Evolutionary conservation across 2,329 filamentous ascomycete species (phyloP).

Genomic region (Apiospora saccharicola): DNA sequence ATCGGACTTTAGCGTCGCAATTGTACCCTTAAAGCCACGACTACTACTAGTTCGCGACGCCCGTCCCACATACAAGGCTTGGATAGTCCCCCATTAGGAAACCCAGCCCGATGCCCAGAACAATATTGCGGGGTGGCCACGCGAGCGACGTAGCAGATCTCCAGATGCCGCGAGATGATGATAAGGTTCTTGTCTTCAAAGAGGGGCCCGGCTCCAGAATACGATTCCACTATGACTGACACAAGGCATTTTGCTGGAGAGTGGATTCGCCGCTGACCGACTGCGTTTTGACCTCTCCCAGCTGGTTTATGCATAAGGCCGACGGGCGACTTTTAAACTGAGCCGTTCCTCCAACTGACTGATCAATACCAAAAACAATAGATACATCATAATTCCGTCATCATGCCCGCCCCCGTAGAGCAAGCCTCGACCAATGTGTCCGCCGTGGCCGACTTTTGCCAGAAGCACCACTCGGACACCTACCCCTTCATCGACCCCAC

Average conservation of each 20-base stretch:
- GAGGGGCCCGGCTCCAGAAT: not conserved
- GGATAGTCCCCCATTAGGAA: not conserved
- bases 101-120: not conserved
- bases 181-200: not conserved
- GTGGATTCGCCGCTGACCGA: not conserved
- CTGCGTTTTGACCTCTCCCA: not conserved
- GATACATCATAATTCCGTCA: not conserved
- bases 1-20: not conserved
- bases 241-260: not conserved
- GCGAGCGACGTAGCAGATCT: not conserved
- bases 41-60: not conserved
- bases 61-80: not conserved
- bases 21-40: not conserved
- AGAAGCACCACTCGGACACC: slow-evolving; percentile 34
- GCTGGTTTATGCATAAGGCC: not conserved
- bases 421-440: not conserved
- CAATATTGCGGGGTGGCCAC: not conserved
- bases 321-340: not conserved
- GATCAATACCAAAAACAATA: no score
- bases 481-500: slow-evolving; percentile 43
- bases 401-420: not conserved
- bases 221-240: not conserved
- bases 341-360: not conserved
- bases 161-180: not conserved
- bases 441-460: not conserved